Evolutionary conservation across 2,329 filamentous ascomycete species (phyloP).

Genomic region (Aureobasidium subglaciale): DNA sequence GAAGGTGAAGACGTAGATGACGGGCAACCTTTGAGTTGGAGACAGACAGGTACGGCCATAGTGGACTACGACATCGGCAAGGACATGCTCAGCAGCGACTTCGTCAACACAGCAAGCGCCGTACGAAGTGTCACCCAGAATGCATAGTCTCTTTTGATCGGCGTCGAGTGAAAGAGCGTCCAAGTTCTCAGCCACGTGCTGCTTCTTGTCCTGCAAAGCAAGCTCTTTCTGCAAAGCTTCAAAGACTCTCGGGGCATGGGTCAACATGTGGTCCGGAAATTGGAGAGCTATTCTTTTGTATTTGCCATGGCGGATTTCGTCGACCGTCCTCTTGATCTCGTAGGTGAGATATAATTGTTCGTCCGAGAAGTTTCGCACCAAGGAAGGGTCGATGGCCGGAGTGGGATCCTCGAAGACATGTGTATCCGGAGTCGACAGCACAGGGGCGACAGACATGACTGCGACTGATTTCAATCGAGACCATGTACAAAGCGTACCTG

Average conservation of each 20-base stretch:
- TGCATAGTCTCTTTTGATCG: slow-evolving; percentile 54
- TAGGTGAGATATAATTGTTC: slow-evolving; percentile 71
- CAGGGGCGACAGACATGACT: slow-evolving; percentile 38
- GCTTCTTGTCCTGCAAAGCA: neutral
- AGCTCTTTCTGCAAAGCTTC: slow-evolving; percentile 54
- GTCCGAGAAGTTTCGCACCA: slow-evolving; percentile 43
- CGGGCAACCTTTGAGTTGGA: slow-evolving; percentile 77
- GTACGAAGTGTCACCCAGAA: slow-evolving; percentile 92
- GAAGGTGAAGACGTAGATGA: slow-evolving; percentile 83
- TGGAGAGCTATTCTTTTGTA: slow-evolving; percentile 83
- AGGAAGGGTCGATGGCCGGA: slow-evolving; percentile 32
- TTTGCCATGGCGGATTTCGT: slow-evolving; percentile 62
- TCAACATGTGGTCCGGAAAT: slow-evolving; percentile 88
- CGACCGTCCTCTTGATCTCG: slow-evolving; percentile 73
- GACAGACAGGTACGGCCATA: slow-evolving; percentile 91
- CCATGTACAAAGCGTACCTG: too few relatives aligned
- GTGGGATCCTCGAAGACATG: slow-evolving; percentile 52
- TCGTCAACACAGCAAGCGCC: slow-evolving; percentile 97
- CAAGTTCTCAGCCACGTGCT: slow-evolving; percentile 4
- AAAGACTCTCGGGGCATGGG: slow-evolving; percentile 75
- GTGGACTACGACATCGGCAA: slow-evolving; percentile 86
- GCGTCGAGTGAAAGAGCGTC: neutral
- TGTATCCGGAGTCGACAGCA: slow-evolving; percentile 56
- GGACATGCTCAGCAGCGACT: slow-evolving; percentile 86
- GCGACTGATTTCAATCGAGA: neutral